These are phyloP conservation scores for Candida xiaguanensis DNA, from an alignment of 805 yeast genomes.

Conservation along the genomic window DNA sequence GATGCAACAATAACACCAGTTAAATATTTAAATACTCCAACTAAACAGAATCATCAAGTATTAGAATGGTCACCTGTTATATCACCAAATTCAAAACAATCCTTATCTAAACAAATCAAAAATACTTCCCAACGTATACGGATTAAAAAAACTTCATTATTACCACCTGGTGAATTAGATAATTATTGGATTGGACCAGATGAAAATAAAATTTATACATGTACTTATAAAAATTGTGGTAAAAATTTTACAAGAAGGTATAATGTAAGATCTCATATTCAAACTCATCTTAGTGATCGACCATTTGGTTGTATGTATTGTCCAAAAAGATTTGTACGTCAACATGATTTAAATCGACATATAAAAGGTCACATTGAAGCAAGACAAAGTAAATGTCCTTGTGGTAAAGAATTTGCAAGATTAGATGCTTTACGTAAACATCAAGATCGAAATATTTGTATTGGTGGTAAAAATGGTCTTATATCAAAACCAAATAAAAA, in stretches of 20 bases:
- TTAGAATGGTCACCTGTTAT: slow-evolving; percentile 44
- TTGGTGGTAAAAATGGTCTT: slow-evolving; percentile 50
- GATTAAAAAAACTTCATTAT: slow-evolving; percentile 57
- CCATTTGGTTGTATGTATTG: slow-evolving; percentile 84
- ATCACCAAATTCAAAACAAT: slow-evolving; percentile 29
- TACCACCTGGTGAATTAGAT: slow-evolving; percentile 90
- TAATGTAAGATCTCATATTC: slow-evolving; percentile 92
- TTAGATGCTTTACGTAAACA: slow-evolving; percentile 87
- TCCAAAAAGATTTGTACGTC: slow-evolving; percentile 85
- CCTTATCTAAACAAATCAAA: slow-evolving; percentile 40
- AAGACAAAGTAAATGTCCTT: slow-evolving; percentile 66
- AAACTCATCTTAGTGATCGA: slow-evolving; percentile 91
- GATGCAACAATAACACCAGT: slow-evolving; percentile 40
- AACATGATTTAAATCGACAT: slow-evolving; percentile 91
- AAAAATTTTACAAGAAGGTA: slow-evolving; percentile 84
- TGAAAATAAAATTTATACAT: slow-evolving; percentile 63
- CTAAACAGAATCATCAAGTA: slow-evolving; percentile 14
- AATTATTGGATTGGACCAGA: slow-evolving; percentile 79
- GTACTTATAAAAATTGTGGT: slow-evolving; percentile 75
- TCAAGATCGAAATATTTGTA: slow-evolving; percentile 71
- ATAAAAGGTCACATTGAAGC: slow-evolving; percentile 79
- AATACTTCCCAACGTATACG: slow-evolving; percentile 45
- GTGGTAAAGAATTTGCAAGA: slow-evolving; percentile 92
- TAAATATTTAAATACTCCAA: slow-evolving; percentile 23
- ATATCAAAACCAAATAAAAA: slow-evolving; percentile 22